These are phyloP conservation scores for Phytophthora fragariaefolia DNA, from an alignment of 352 stramenopile genomes.

Conservation along the genomic window DNA sequence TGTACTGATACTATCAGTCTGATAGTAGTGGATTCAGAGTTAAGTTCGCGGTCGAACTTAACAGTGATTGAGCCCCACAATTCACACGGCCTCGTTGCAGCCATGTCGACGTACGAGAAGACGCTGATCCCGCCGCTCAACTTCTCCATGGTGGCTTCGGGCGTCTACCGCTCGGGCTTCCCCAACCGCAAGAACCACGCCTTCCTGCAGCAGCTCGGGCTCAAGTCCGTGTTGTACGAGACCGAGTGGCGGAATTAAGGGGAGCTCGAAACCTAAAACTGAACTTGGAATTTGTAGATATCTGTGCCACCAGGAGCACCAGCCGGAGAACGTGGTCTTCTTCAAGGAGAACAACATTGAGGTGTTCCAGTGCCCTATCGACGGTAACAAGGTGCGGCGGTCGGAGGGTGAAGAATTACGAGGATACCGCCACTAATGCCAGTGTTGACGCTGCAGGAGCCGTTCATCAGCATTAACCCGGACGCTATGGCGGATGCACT, in stretches of 20 bases:
- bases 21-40: no score
- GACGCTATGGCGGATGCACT: conserved; percentile 82
- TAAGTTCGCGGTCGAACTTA: no score
- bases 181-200: conserved; percentile 90
- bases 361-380: conserved; percentile 86
- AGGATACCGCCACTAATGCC: background rate
- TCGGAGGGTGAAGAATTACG: background rate
- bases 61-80: no score
- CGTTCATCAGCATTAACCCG: conserved; percentile 90
- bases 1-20: no score
- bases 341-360: conserved; percentile 84
- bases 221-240: conserved; percentile 89
- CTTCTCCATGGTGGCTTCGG: conserved; percentile 90
- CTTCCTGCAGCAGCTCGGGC: conserved; percentile 85
- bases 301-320: conserved; percentile 86
- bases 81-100: no score
- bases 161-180: conserved; percentile 89
- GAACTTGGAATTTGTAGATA: conserved; percentile 50
- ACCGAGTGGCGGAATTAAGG: background rate
- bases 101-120: conserved; percentile 88
- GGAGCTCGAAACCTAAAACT: background rate
- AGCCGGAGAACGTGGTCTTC: conserved; percentile 82
- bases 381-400: conserved; percentile 82
- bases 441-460: conserved; percentile 52
- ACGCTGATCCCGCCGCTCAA: conserved; percentile 90